Base-by-base conservation (phyloP, 768 basidiomycete species). In the Mycena rosella region DNA sequence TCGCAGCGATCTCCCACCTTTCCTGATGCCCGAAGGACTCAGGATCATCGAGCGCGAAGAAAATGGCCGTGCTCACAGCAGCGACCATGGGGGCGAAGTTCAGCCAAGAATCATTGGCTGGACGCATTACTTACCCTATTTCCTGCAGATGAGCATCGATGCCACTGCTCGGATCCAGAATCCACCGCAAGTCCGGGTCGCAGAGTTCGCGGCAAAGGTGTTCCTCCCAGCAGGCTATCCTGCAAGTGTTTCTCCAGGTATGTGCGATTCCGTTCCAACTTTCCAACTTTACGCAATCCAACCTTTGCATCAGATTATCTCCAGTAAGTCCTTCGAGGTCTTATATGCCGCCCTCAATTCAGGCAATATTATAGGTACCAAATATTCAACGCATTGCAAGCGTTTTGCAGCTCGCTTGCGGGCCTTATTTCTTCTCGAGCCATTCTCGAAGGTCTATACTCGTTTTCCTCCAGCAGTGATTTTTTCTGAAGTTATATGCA, bases 201-300 rank as follows among this genome's bases (percentile, higher is more conserved):
- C 60, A 14, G 78, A 81, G 49, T 74, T 86, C 45, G 65, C 84
- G 11, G 77, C 75, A 20, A 81, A 82, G 60, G 79, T 90, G 30
- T 91, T 91, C 67, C 83, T 90, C 26, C 89, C 89, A 2, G 84
- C 86, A 17, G 89, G 89, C 0, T 91, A 89, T 68, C 90, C 90
- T 3, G 74, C 79, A 9, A 89, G 79, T 26, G 89, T 91, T 27
- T 87, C 89, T 57, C 82, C 87, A 75, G 90, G 89, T 88, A 65
- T 38, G 71, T 40, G 36, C 63, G 17, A 32, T 36, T 52, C 26
- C 13, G 26, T 20, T n/a, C 30, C 49, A 13, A 34, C 3, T 22
- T 20, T n/a, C 30, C 49, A 13, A 34, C 3, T 22, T 2, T 10
- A 38, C 22, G 32, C n/a, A 14, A 17, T 17, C 3, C 2, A 14